These are phyloP conservation scores for Arctium minus DNA, from an alignment of 129 eudicot species.

Conservation along the genomic window DNA sequence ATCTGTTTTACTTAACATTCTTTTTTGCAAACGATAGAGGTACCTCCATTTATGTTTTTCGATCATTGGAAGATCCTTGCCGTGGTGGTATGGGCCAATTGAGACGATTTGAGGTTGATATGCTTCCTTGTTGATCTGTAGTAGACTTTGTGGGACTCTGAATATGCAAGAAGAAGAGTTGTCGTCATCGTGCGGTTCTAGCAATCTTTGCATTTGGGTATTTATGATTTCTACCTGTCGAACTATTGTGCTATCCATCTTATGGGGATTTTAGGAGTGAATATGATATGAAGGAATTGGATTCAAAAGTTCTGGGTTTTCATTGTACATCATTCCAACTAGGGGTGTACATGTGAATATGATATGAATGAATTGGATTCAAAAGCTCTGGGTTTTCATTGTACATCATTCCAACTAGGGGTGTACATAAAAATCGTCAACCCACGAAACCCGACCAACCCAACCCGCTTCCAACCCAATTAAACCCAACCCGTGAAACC, in stretches of 20 bases:
- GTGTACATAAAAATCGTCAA: too few species aligned
- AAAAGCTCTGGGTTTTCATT: conserved; percentile 11
- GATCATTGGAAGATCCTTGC: conserved; percentile 27
- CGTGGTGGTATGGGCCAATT: conserved; percentile 35
- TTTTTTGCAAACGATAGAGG: conserved; percentile 10
- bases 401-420: not conserved
- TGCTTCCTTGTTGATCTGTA: conserved; percentile 31
- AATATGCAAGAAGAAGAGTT: conserved; percentile 30
- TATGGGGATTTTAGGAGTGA: not conserved
- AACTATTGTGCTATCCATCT: conserved; percentile 19
- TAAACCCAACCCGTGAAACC: too few species aligned
- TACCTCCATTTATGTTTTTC: conserved; percentile 38
- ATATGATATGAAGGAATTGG: not conserved
- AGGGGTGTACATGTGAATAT: too few species aligned
- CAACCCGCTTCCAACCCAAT: too few species aligned
- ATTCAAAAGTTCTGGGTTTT: conserved; percentile 2
- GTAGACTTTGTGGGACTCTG: conserved; percentile 34
- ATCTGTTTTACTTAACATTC: not conserved
- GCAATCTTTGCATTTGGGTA: conserved; percentile 15
- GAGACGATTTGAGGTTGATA: conserved; percentile 37
- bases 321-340: not conserved
- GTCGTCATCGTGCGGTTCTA: conserved; percentile 18
- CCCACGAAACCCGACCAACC: too few species aligned
- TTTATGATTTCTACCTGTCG: conserved; percentile 1
- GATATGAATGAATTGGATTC: not conserved